Evolutionary conservation across 192 early-diverging fungal species (phyloP).

Genomic region (Fimicolochytrium jonesii): DNA sequence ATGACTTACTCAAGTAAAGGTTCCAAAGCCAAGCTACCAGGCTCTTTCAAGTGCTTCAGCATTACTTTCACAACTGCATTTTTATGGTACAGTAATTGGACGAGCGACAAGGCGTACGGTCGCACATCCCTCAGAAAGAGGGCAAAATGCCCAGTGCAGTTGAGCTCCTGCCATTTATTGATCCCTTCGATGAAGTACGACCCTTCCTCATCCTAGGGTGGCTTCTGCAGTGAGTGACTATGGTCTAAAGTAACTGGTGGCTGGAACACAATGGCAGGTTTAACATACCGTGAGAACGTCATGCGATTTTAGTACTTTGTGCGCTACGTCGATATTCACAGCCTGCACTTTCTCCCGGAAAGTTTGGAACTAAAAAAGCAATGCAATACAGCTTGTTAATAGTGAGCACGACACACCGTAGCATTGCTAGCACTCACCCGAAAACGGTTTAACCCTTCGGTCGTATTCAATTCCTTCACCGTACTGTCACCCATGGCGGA

Average conservation of each 20-base stretch:
- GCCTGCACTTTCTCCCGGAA: constrained; percentile 63
- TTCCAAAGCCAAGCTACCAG: constrained; percentile 67
- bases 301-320: neutral
- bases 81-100: constrained; percentile 90
- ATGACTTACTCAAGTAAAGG: constrained; percentile 76
- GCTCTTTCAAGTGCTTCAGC: constrained; percentile 59
- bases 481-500: constrained; percentile 8
- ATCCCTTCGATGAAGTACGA: constrained; percentile 84
- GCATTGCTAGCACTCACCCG: constrained; percentile 40
- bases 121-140: constrained; percentile 65
- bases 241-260: neutral
- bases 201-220: constrained; percentile 42
- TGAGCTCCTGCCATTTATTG: constrained; percentile 84
- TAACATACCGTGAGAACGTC: constrained; percentile 3
- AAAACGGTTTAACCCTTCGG: constrained; percentile 62
- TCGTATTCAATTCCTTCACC: constrained; percentile 56
- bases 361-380: constrained; percentile 61
- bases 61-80: constrained; percentile 64
- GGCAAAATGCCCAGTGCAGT: constrained; percentile 78
- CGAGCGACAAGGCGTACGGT: constrained; percentile 65
- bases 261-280: neutral
- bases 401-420: constrained; percentile 14
- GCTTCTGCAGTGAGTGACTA: neutral
- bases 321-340: constrained; percentile 67
- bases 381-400: neutral